Evolutionary conservation across 2,329 filamentous ascomycete genomes (phyloP), one percentile per base, ranked within the genome.

Genomic region (Parascedosporium putredinis): DNA sequence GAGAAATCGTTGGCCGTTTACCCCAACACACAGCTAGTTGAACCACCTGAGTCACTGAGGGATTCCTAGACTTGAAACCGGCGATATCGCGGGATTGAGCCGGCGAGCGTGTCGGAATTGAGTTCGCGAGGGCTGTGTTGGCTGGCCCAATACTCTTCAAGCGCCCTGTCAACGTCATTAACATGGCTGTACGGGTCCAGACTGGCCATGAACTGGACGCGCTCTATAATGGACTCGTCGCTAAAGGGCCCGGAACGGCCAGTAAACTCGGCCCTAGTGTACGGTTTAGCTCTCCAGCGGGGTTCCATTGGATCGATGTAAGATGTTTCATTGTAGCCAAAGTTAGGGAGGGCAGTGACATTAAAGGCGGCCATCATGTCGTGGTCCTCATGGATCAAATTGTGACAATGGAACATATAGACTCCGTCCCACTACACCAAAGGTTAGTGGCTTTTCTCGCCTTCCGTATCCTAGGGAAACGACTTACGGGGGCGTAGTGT

Each of bases 341-440:
- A 62, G 51, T 64, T 58, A 12, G 57, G 47, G 0, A 72, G 58
- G 2, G 55, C 56, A 0, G 67, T 66, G 9, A 70, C 67, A 52
- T 71, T 71, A 59, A 72, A 72, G 2, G 67, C 67, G 0, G 63
- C 69, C 69, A 72, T 70, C 69, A 72, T 72, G 47, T 69, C 67
- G 49, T 65, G 58, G 49, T 72, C 69, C 56, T 72, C 69, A 52
- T 72, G 69, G 44, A 70, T 62, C 18, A 71, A 58, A 50, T 72
- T 72, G 55, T 72, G 69, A 57, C 69, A 72, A 56, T 72, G 69
- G 61, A 72, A 71, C 68, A 71, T 71, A 61, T 72, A 72, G 2
- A 71, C 62, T 7, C 77, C 78, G 49, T 73, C 69, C 69, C 70
- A 76, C 31, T 47, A 18, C n/a, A 33, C 20, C 20, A 6, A 14